Percentiles rank a stretch among this genome's conserved stretches.
phyloP scores from a whole-genome alignment of 2,329 filamentous ascomycete genomes.

The Bertia moriformis region DNA sequence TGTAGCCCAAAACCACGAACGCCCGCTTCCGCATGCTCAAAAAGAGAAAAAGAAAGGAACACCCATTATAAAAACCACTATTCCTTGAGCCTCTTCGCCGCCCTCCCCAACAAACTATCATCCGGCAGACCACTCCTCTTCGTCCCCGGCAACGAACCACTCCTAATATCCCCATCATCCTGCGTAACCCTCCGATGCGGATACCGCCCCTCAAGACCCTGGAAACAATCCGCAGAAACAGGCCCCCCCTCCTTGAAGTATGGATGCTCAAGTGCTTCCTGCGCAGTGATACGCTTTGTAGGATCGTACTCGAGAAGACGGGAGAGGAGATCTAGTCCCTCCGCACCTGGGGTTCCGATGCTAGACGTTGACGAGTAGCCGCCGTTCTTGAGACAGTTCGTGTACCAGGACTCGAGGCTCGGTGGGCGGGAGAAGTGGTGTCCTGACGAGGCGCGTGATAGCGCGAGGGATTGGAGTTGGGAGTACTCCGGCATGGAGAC shows the following conservation, averaged over 20 bases:
- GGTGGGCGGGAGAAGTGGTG: slow-evolving; percentile 21
- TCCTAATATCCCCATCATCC: slow-evolving; percentile 92
- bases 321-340: slow-evolving; percentile 71
- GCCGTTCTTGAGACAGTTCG: slow-evolving; percentile 30
- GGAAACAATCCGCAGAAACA: slow-evolving; percentile 74
- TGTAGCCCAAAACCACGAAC: too few relatives aligned
- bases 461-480: slow-evolving; percentile 46
- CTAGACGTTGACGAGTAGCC: slow-evolving; percentile 15
- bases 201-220: slow-evolving; percentile 77
- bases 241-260: slow-evolving; percentile 65
- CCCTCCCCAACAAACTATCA: slow-evolving; percentile 52
- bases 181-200: slow-evolving; percentile 79
- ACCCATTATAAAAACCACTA: too few relatives aligned
- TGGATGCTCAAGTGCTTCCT: slow-evolving; percentile 74
- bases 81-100: slow-evolving; percentile 49
- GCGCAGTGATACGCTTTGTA: slow-evolving; percentile 71
- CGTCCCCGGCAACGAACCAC: slow-evolving; percentile 74
- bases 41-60: too few relatives aligned
- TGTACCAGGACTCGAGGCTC: slow-evolving; percentile 41
- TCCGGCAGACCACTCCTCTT: slow-evolving; percentile 79
- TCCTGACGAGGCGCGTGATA: slow-evolving; percentile 22
- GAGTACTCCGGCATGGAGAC: slow-evolving; percentile 74
- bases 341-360: slow-evolving; percentile 49
- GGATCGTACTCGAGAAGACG: slow-evolving; percentile 87
- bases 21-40: too few relatives aligned